phyloP scores from a whole-genome alignment of 306 rosid genomes.

The Quercus engelmannii region DNA sequence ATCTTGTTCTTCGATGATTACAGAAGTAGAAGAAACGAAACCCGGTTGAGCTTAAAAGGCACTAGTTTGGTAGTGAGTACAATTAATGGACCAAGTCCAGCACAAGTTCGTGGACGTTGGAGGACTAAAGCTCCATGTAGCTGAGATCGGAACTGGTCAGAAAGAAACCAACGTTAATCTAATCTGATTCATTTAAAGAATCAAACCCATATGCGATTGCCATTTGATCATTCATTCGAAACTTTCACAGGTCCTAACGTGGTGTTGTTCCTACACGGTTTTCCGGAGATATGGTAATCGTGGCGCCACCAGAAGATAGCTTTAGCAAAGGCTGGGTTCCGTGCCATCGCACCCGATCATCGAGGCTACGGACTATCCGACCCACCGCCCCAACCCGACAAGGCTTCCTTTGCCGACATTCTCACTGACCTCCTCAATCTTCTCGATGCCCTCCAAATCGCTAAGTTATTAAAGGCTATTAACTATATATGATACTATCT shows the following conservation, averaged over 20 bases:
- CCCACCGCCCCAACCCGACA: slow-evolving; percentile 34
- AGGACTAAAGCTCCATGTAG: slow-evolving; percentile 46
- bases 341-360: slow-evolving; percentile 48
- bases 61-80: too few species aligned
- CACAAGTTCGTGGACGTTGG: slow-evolving; percentile 39
- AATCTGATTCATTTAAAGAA: too few species aligned
- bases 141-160: slow-evolving; percentile 49
- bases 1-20: too few species aligned
- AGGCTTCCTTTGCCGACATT: slow-evolving; percentile 26
- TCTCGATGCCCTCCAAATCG: slow-evolving; percentile 35
- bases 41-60: too few species aligned
- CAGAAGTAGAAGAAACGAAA: too few species aligned
- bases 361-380: slow-evolving; percentile 62
- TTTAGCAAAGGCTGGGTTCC: slow-evolving; percentile 45
- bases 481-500: neutral
- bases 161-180: neutral
- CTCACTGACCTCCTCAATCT: slow-evolving; percentile 27
- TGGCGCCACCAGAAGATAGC: slow-evolving; percentile 68
- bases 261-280: slow-evolving; percentile 53
- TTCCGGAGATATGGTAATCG: slow-evolving; percentile 65
- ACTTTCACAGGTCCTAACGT: slow-evolving; percentile 39
- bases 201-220: neutral
- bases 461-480: slow-evolving; percentile 28
- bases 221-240: neutral
- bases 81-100: slow-evolving; percentile 40